phyloP scores from a whole-genome alignment of 1,284 basidiomycete genomes.

The Ceratobasidium sp. region DNA sequence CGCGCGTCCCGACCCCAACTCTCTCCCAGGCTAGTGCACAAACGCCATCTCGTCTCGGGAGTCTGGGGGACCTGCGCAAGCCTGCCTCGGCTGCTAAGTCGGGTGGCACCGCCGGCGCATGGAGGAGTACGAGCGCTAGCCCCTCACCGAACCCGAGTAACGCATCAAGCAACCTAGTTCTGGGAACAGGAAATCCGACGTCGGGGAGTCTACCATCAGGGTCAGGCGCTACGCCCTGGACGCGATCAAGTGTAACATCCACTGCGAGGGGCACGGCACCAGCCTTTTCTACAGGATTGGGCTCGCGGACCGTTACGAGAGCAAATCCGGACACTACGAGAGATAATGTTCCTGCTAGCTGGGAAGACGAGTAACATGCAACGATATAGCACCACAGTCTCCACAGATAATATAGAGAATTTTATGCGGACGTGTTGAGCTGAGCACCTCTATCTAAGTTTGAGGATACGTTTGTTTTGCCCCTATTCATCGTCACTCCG shows the following conservation, averaged over 20 bases:
- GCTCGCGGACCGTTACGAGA: not conserved
- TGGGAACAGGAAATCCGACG: slow-evolving; percentile 8
- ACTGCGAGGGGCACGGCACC: not conserved
- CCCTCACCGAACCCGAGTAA: slow-evolving; percentile 18
- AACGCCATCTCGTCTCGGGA: slow-evolving; percentile 42
- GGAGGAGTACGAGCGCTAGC: slow-evolving; percentile 38
- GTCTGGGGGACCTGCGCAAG: slow-evolving; percentile 40
- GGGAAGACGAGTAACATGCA: slow-evolving; percentile 36
- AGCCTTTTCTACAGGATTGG: not conserved
- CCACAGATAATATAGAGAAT: not conserved
- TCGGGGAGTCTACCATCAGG: slow-evolving; percentile 20
- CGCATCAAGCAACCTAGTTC: slow-evolving; percentile 1
- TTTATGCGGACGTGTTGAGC: not conserved
- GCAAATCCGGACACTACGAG: not conserved
- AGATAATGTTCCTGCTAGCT: slow-evolving; percentile 36
- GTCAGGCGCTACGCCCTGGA: slow-evolving; percentile 43
- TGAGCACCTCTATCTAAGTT: not conserved
- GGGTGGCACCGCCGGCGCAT: not conserved
- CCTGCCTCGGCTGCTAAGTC: slow-evolving; percentile 30
- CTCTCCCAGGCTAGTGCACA: slow-evolving; percentile 65
- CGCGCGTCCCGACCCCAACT: slow-evolving; percentile 77
- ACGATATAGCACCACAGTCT: no score
- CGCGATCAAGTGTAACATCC: slow-evolving; percentile 22
- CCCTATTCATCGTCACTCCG: no score
- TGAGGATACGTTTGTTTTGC: not conserved